Conservation (phyloP, 805 yeast genomes). For the Wickerhamiella bombiphila region DNA sequence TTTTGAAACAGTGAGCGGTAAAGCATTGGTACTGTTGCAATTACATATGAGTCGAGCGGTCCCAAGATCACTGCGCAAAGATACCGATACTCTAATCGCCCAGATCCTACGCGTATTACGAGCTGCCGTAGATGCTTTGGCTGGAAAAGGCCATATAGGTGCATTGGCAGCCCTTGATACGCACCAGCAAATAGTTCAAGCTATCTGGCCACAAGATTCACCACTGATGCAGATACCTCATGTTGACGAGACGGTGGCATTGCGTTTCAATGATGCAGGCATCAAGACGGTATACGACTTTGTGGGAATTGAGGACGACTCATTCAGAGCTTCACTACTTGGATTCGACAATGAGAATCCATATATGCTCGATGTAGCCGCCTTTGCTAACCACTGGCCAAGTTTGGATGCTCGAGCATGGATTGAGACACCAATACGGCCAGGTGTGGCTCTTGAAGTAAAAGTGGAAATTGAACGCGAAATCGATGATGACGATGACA, state of each 20-base stretch:
- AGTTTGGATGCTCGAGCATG: conserved; percentile 54
- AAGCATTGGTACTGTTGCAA: conserved; percentile 56
- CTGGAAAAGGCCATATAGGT: conserved; percentile 66
- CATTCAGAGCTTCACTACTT: conserved; percentile 41
- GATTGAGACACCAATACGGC: conserved; percentile 28
- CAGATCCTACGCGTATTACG: conserved; percentile 38
- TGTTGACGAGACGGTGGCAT: conserved; percentile 36
- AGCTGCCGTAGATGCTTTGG: conserved; percentile 59
- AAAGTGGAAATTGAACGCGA: conserved; percentile 26
- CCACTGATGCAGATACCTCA: conserved; percentile 73
- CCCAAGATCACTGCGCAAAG: conserved; percentile 46
- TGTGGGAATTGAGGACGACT: conserved; percentile 58
- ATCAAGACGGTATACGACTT: conserved; percentile 70
- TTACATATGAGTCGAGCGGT: conserved; percentile 62
- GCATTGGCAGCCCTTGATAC: conserved; percentile 65
- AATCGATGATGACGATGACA: conserved; percentile 59
- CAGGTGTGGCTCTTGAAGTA: conserved; percentile 36
- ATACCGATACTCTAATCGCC: conserved; percentile 39
- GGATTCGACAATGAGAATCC: conserved; percentile 32
- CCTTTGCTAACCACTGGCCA: conserved; percentile 82
- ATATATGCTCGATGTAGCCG: conserved; percentile 51
- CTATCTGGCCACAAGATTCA: conserved; percentile 65
- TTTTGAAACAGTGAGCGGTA: background rate
- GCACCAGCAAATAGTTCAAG: conserved; percentile 78
- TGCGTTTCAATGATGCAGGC: conserved; percentile 35